phyloP scores from a whole-genome alignment of 768 basidiomycete species.

The Lyophyllum decastes region DNA sequence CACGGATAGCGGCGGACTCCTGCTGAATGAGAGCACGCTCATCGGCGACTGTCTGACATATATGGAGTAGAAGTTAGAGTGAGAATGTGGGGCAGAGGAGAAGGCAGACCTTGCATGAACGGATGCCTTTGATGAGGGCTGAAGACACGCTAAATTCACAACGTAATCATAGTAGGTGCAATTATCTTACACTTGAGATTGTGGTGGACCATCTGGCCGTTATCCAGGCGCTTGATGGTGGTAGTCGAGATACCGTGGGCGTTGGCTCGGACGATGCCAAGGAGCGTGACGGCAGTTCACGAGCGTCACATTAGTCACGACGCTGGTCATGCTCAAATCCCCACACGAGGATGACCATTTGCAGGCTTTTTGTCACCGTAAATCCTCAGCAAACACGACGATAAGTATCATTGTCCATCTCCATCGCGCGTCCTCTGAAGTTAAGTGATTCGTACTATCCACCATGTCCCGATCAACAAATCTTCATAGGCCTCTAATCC shows the following conservation, averaged over 20 bases:
- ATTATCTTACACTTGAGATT: slow-evolving; percentile 75
- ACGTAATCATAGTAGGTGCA: background rate
- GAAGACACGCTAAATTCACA: slow-evolving; percentile 24
- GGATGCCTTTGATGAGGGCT: slow-evolving; percentile 98
- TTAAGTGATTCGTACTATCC: too few relatives aligned
- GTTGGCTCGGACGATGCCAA: background rate
- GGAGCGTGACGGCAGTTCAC: slow-evolving; percentile 8
- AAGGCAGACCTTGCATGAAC: slow-evolving; percentile 84
- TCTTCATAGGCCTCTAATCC: too few relatives aligned
- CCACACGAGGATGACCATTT: too few relatives aligned
- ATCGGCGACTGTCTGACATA: slow-evolving; percentile 88
- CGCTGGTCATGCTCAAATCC: too few relatives aligned
- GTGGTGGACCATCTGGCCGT: slow-evolving; percentile 67
- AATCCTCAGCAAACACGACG: too few relatives aligned
- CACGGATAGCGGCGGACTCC: slow-evolving; percentile 95
- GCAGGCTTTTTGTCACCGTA: background rate
- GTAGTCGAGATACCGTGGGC: background rate
- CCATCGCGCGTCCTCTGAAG: too few relatives aligned
- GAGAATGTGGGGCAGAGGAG: slow-evolving; percentile 4
- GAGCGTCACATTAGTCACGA: background rate
- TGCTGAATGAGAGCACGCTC: slow-evolving; percentile 96
- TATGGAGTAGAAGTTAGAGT: slow-evolving; percentile 18
- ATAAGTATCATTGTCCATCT: too few relatives aligned
- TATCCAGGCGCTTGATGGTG: background rate
- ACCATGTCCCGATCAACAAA: too few relatives aligned